These are phyloP conservation scores for Vanderwaltozyma yarrowii DNA, from an alignment of 805 yeast species.

Conservation along the genomic window DNA sequence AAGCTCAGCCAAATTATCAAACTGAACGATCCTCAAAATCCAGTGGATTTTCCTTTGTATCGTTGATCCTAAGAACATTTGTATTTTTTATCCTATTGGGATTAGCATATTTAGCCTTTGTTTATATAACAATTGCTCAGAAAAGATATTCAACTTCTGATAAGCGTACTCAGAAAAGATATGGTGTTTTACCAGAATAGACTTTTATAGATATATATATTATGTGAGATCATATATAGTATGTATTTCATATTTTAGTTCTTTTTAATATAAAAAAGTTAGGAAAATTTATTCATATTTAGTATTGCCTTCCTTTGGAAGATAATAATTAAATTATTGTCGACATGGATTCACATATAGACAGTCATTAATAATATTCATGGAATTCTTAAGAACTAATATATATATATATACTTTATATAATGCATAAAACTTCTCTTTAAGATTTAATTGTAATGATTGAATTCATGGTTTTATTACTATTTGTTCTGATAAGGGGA, in stretches of 20 bases:
- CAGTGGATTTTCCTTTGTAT: not conserved
- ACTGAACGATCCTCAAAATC: not conserved
- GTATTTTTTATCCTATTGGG: conserved; percentile 1
- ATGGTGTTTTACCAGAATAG: conserved; percentile 1
- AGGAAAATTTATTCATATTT: no score
- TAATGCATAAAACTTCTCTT: no score
- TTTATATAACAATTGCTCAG: not conserved
- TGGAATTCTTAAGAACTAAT: no score
- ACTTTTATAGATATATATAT: no score
- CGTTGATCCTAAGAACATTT: conserved; percentile 1
- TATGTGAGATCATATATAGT: no score
- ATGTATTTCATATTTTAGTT: no score
- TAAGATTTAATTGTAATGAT: conserved; percentile 13
- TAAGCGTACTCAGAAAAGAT: not conserved
- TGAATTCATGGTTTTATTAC: conserved; percentile 13
- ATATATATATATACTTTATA: no score
- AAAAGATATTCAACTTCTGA: not conserved
- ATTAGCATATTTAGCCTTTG: conserved; percentile 1
- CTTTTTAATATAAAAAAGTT: no score
- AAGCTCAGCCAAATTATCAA: conserved; percentile 13
- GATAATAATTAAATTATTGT: no score
- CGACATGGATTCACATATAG: no score
- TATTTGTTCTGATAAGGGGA: conserved; percentile 13
- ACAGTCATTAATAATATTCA: no score
- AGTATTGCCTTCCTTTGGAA: no score